Evolutionary conservation across 257 asterid genomes (phyloP).

Genomic region (Fraxinus cuspidata): DNA sequence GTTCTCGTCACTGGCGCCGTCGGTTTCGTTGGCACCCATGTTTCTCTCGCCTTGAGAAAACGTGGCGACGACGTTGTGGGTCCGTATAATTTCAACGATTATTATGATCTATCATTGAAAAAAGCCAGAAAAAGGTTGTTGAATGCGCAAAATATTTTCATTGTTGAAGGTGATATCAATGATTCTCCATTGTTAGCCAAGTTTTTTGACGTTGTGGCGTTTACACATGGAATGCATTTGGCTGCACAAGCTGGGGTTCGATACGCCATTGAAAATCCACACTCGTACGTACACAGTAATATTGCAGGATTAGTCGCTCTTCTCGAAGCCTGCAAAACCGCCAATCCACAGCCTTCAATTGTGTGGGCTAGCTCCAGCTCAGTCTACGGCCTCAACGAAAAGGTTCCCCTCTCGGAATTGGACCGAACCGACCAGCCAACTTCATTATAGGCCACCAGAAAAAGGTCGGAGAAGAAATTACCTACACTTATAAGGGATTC

Average conservation of each 20-base stretch:
- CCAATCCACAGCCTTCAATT: conserved; percentile 26
- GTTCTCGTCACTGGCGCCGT: conserved; percentile 31
- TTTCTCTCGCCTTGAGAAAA: conserved; percentile 24
- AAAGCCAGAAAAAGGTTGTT: conserved; percentile 14
- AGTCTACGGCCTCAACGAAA: conserved; percentile 27
- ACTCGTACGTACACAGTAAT: conserved; percentile 30
- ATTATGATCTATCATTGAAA: conserved; percentile 29
- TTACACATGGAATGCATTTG: conserved; percentile 30
- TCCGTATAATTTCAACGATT: conserved; percentile 26
- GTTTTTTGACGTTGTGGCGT: conserved; percentile 28
- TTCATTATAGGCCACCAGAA: conserved; percentile 26
- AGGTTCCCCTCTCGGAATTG: conserved; percentile 26
- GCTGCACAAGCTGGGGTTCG: conserved; percentile 35
- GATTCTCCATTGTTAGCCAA: conserved; percentile 13
- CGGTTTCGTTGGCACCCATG: conserved; percentile 31
- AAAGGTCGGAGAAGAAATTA: conserved; percentile 32
- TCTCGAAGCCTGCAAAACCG: conserved; percentile 26
- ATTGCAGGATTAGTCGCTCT: conserved; percentile 29
- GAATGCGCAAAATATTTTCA: conserved; percentile 7
- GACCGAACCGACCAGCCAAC: conserved; percentile 31
- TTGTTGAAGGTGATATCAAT: conserved; percentile 27
- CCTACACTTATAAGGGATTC: conserved; percentile 29
- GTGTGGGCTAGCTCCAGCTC: conserved; percentile 35
- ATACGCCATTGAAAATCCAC: conserved; percentile 29
- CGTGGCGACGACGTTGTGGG: conserved; percentile 31